These are phyloP conservation scores for Cladophialophora exuberans DNA, from an alignment of 2,329 filamentous ascomycete species.

Conservation along the genomic window DNA sequence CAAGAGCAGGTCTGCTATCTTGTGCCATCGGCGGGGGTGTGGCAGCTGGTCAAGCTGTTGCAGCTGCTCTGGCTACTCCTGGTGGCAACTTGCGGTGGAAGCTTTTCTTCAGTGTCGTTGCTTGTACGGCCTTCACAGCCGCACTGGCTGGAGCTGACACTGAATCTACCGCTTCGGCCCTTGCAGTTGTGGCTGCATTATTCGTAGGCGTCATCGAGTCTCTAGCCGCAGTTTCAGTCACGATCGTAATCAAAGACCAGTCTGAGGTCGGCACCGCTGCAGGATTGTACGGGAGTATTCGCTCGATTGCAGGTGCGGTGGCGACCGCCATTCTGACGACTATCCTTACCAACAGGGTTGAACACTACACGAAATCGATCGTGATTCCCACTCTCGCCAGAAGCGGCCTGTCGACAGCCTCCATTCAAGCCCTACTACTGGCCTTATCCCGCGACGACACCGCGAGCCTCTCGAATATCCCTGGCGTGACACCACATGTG, in stretches of 20 bases:
- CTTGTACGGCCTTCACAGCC: not conserved
- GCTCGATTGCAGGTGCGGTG: not conserved
- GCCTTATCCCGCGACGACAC: no score
- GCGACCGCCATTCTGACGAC: not conserved
- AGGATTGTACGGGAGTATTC: conserved; percentile 4
- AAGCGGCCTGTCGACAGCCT: no score
- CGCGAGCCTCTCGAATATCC: no score
- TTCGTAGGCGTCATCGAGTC: not conserved
- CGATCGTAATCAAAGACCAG: conserved; percentile 5
- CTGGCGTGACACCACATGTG: no score
- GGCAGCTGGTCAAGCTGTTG: not conserved
- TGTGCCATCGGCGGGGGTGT: not conserved
- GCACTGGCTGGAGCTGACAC: not conserved
- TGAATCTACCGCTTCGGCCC: not conserved
- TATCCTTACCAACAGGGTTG: conserved; percentile 6
- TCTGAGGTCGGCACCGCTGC: conserved; percentile 6
- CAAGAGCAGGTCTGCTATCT: not conserved
- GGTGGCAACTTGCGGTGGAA: not conserved
- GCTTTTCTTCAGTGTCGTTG: not conserved
- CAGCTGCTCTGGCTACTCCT: not conserved
- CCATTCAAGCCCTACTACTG: no score
- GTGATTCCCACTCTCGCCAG: no score
- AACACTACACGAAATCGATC: no score
- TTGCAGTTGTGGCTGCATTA: not conserved
- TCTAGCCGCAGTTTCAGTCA: not conserved